Evolutionary conservation across 2,329 filamentous ascomycete genomes (phyloP).

Genomic region (Nigrograna mackinnonii): DNA sequence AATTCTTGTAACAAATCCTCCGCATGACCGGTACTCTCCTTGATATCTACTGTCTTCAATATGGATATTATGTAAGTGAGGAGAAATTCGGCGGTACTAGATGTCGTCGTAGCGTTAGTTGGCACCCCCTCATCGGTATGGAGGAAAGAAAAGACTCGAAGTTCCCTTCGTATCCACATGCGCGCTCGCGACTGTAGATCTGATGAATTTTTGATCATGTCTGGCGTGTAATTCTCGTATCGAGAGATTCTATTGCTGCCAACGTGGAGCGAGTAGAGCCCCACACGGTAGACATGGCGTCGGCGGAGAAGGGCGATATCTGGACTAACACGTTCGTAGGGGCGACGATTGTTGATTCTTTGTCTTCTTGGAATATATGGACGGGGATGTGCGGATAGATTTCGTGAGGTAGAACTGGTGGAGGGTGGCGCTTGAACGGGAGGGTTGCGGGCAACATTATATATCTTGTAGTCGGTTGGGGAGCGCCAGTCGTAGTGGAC

Average conservation of each 20-base stretch:
- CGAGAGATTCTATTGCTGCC: conserved; percentile 78
- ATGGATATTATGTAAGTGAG: conserved; percentile 86
- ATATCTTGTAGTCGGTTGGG: conserved; percentile 60
- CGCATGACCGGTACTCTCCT: conserved; percentile 76
- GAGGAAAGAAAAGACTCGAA: conserved; percentile 81
- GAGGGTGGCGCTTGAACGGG: conserved; percentile 7
- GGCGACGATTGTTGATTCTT: conserved; percentile 15
- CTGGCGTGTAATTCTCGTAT: conserved; percentile 74
- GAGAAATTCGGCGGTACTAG: conserved; percentile 78
- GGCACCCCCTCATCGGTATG: conserved; percentile 40
- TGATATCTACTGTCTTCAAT: conserved; percentile 79
- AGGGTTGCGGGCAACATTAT: conserved; percentile 51
- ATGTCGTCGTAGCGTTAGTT: conserved; percentile 31
- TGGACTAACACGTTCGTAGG: conserved; percentile 26
- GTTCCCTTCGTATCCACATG: conserved; percentile 80
- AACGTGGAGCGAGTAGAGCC: conserved; percentile 78
- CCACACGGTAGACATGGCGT: conserved; percentile 71
- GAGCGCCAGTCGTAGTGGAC: conserved; percentile 69
- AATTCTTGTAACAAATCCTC: conserved; percentile 81
- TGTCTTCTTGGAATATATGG: conserved; percentile 21
- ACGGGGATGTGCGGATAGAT: conserved; percentile 4
- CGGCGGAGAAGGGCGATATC: conserved; percentile 61
- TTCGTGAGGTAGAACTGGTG: conserved; percentile 2
- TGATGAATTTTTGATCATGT: conserved; percentile 64
- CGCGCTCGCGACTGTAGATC: conserved; percentile 76